These are phyloP conservation scores for Starmerella asiatica DNA, from an alignment of 805 yeast species.

Conservation along the genomic window DNA sequence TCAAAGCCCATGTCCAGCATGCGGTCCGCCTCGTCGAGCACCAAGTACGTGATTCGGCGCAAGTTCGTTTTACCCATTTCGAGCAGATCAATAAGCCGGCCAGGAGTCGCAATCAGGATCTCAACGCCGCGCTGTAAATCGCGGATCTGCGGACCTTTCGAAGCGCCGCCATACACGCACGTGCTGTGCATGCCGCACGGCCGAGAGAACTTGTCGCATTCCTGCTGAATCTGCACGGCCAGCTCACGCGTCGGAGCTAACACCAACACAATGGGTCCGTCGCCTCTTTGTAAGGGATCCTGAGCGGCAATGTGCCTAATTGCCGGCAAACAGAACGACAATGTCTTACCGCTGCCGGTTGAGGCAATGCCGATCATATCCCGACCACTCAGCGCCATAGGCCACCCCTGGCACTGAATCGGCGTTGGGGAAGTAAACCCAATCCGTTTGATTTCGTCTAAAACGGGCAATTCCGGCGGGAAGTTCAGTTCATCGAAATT, in stretches of 20 bases:
- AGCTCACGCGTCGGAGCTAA: conserved; percentile 98
- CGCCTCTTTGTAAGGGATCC: conserved; percentile 83
- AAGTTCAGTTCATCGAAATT: conserved; percentile 94
- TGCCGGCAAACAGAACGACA: conserved; percentile 91
- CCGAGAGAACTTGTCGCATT: conserved; percentile 87
- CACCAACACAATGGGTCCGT: conserved; percentile 92
- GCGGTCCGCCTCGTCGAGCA: conserved; percentile 98
- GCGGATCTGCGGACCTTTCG: conserved; percentile 94
- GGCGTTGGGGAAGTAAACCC: conserved; percentile 93
- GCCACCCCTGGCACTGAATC: conserved; percentile 99
- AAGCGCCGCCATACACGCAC: conserved; percentile 99
- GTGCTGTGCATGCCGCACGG: conserved; percentile 84
- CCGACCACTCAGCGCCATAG: conserved; percentile 98
- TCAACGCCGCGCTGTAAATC: conserved; percentile 91
- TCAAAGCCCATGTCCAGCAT: conserved; percentile 99
- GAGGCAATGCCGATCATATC: conserved; percentile 98
- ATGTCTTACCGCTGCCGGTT: conserved; percentile 97
- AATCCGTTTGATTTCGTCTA: conserved; percentile 74
- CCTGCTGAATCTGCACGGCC: conserved; percentile 94
- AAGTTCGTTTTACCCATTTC: conserved; percentile 90
- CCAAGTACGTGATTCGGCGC: conserved; percentile 91
- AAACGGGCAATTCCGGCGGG: conserved; percentile 66
- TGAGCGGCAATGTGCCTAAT: conserved; percentile 98
- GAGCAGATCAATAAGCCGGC: conserved; percentile 95
- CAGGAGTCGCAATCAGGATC: conserved; percentile 95